These are phyloP conservation scores for Aaosphaeria pasadenensis DNA, from an alignment of 2,329 filamentous ascomycete genomes.

Conservation along the genomic window DNA sequence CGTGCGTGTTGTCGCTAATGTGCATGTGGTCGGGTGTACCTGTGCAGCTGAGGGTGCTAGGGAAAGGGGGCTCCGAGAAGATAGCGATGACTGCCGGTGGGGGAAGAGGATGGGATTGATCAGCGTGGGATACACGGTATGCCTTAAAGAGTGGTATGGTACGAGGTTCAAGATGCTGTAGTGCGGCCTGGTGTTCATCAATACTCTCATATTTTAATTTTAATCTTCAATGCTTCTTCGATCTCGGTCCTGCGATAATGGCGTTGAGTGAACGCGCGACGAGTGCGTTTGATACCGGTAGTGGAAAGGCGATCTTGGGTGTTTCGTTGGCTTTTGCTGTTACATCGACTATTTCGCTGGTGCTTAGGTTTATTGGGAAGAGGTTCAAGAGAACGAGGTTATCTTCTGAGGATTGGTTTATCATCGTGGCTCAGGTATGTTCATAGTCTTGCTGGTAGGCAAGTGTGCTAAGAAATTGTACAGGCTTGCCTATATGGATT, in stretches of 20 bases:
- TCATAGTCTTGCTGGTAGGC: background rate
- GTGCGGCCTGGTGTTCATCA: no score
- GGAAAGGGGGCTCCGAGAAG: background rate
- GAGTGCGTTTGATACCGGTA: background rate
- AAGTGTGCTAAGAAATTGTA: background rate
- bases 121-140: no score
- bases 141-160: no score
- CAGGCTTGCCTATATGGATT: no score
- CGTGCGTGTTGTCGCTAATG: no score
- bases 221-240: no score
- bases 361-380: conserved; percentile 7
- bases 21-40: no score
- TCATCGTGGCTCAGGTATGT: conserved; percentile 7
- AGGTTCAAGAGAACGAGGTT: conserved; percentile 4
- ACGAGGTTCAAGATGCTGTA: no score
- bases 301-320: conserved; percentile 3
- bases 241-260: background rate
- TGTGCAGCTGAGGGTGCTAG: background rate
- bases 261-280: background rate
- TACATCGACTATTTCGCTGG: conserved; percentile 5
- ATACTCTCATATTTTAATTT: no score
- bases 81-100: no score
- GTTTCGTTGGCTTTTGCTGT: conserved; percentile 4
- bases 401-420: conserved; percentile 5
- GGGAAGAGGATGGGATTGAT: no score